Conservation (phyloP, 495 filamentous ascomycete genomes). For the Annulohypoxylon maeteangense region DNA sequence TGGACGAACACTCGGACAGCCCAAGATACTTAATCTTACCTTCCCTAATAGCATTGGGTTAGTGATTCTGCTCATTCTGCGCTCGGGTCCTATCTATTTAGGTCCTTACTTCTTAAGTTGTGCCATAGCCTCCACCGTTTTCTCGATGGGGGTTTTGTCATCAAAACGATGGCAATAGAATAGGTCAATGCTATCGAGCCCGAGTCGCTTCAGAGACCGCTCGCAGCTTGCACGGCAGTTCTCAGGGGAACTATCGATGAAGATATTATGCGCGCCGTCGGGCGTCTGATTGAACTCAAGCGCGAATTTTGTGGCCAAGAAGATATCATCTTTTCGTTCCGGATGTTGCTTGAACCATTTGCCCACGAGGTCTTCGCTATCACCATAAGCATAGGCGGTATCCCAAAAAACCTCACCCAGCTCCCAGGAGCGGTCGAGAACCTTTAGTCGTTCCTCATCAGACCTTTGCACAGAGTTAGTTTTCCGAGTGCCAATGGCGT, state of each 20-base stretch:
- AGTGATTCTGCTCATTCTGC: neutral
- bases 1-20: conserved; percentile 53
- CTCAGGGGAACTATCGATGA: conserved; percentile 62
- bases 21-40: conserved; percentile 66
- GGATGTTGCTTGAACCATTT: conserved; percentile 64
- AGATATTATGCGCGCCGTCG: conserved; percentile 4
- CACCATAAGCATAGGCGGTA: conserved; percentile 59
- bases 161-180: conserved; percentile 70
- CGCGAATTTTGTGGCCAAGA: conserved; percentile 68
- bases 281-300: conserved; percentile 38
- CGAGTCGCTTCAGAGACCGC: conserved; percentile 63
- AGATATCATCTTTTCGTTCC: conserved; percentile 62
- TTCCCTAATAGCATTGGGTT: conserved; percentile 48
- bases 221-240: conserved; percentile 63
- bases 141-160: conserved; percentile 69
- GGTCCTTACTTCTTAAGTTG: conserved; percentile 52
- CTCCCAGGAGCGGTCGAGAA: conserved; percentile 62
- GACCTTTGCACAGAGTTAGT: conserved; percentile 19
- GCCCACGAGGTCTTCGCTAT: conserved; percentile 63
- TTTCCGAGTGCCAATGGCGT: neutral
- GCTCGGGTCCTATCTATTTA: neutral
- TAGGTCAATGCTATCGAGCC: conserved; percentile 65
- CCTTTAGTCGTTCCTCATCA: conserved; percentile 58
- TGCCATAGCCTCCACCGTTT: conserved; percentile 65
- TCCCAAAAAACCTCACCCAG: conserved; percentile 64